These are phyloP conservation scores for Elongisporangium undulatum DNA, from an alignment of 352 stramenopile species.

Conservation along the genomic window DNA sequence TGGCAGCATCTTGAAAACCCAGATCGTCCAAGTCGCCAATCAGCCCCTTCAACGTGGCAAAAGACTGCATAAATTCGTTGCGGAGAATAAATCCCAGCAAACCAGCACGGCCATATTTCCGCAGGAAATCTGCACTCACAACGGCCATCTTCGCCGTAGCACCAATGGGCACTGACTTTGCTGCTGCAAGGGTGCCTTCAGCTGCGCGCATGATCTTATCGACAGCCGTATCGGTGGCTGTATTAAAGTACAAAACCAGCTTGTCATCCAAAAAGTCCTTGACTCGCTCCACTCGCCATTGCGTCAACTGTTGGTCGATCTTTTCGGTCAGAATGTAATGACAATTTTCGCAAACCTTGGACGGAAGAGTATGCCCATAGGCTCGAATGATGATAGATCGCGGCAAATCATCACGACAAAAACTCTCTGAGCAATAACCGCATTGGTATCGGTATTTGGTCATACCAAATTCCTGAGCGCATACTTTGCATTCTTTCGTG, in stretches of 20 bases:
- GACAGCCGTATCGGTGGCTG: constrained; percentile 68
- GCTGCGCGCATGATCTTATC: constrained; percentile 84
- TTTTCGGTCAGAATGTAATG: constrained; percentile 69
- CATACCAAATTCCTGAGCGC: constrained; percentile 68
- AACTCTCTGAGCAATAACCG: constrained; percentile 77
- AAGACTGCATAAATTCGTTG: constrained; percentile 89
- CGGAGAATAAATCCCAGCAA: constrained; percentile 80
- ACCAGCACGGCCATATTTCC: constrained; percentile 76
- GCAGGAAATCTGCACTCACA: constrained; percentile 80
- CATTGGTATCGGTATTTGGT: constrained; percentile 84
- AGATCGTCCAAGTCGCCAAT: constrained; percentile 78
- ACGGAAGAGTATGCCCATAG: constrained; percentile 53
- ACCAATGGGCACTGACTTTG: constrained; percentile 75
- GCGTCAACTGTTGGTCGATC: constrained; percentile 68
- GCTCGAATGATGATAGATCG: constrained; percentile 53
- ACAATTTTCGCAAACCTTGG: constrained; percentile 70
- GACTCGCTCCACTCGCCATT: constrained; percentile 78
- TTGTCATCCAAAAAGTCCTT: constrained; percentile 68
- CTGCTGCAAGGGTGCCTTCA: constrained; percentile 68
- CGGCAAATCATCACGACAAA: constrained; percentile 69
- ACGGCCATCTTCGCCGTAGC: constrained; percentile 81
- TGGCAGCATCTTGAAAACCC: constrained; percentile 79
- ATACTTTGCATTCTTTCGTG: constrained; percentile 65
- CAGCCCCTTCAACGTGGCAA: constrained; percentile 75
- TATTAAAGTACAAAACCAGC: constrained; percentile 75